Evolutionary conservation across 2,329 filamentous ascomycete genomes (phyloP).

Genomic region (Stemphylium lycopersici): DNA sequence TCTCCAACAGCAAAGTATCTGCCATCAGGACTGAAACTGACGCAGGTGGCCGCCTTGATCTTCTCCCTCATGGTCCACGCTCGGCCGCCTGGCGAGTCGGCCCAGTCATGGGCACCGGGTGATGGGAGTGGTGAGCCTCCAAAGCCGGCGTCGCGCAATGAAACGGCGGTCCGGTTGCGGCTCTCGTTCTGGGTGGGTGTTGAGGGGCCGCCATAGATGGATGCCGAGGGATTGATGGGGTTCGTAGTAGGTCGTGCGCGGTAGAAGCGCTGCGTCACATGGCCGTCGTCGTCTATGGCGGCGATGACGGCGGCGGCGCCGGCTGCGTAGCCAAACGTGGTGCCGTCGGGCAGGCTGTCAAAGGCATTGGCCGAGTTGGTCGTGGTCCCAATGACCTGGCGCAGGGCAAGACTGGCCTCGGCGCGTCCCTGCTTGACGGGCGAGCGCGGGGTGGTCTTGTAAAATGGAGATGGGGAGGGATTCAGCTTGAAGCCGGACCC

Average conservation of each 20-base stretch:
- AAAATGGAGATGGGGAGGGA: conserved; percentile 70
- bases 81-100: conserved; percentile 67
- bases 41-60: conserved; percentile 91
- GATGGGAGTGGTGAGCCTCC: conserved; percentile 53
- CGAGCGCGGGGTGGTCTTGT: conserved; percentile 67
- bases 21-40: conserved; percentile 86
- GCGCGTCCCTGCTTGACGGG: conserved; percentile 59
- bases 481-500: conserved; percentile 57
- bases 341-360: conserved; percentile 73
- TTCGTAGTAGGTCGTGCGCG: conserved; percentile 76
- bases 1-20: conserved; percentile 91
- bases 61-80: conserved; percentile 89
- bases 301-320: conserved; percentile 93
- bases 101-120: conserved; percentile 55
- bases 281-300: conserved; percentile 70
- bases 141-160: conserved; percentile 57
- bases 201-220: conserved; percentile 59
- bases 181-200: conserved; percentile 61
- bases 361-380: conserved; percentile 85
- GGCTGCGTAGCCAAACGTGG: conserved; percentile 84
- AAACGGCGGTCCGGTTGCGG: conserved; percentile 64
- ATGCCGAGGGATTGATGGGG: conserved; percentile 67
- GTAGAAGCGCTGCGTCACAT: conserved; percentile 82
- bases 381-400: conserved; percentile 89
- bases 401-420: conserved; percentile 68